Percentiles rank a stretch among this genome's conserved stretches.
Evolutionary conservation across 2,329 filamentous ascomycete species (phyloP).

Genomic region (Cytospora schulzeri): DNA sequence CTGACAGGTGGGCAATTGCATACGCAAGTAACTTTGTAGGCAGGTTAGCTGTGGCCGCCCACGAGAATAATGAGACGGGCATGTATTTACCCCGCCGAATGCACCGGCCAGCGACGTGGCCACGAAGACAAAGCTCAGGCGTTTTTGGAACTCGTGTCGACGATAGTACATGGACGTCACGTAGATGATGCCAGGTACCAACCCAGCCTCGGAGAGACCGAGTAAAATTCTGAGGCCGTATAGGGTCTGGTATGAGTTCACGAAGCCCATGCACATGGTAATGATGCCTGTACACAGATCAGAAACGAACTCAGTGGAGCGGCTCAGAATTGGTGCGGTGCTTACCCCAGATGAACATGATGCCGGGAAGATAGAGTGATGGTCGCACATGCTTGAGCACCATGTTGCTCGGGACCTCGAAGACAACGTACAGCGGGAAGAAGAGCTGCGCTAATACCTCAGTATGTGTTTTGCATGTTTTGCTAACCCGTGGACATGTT

Average conservation of each 20-base stretch:
- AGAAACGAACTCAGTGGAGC: too few relatives aligned
- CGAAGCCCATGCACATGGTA: conserved; percentile 54
- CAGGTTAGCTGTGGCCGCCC: too few relatives aligned
- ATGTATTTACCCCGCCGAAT: conserved; percentile 58
- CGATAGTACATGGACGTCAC: conserved; percentile 63
- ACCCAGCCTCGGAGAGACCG: conserved; percentile 66
- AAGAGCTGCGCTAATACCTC: conserved; percentile 74
- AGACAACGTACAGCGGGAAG: conserved; percentile 78
- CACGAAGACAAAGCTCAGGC: conserved; percentile 77
- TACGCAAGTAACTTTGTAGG: too few relatives aligned
- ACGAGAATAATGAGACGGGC: too few relatives aligned
- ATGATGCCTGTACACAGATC: conserved; percentile 35
- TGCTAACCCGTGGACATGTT: too few relatives aligned
- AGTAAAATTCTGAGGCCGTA: conserved; percentile 58
- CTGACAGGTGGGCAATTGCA: too few relatives aligned
- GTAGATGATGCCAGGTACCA: conserved; percentile 54
- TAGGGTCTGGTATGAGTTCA: conserved; percentile 50
- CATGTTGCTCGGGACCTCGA: conserved; percentile 77
- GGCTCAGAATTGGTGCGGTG: conserved; percentile 18
- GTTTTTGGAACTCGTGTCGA: conserved; percentile 56
- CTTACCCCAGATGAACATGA: conserved; percentile 66
- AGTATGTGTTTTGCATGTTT: conserved; percentile 48
- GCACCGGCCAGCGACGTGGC: conserved; percentile 79
- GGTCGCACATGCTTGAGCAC: conserved; percentile 74
- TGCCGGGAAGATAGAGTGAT: conserved; percentile 72